A percentile compares a stretch with the other conserved stretches of the same genome.
Conservation (phyloP, 306 rosid genomes). For the Glycine tomentella region DNA sequence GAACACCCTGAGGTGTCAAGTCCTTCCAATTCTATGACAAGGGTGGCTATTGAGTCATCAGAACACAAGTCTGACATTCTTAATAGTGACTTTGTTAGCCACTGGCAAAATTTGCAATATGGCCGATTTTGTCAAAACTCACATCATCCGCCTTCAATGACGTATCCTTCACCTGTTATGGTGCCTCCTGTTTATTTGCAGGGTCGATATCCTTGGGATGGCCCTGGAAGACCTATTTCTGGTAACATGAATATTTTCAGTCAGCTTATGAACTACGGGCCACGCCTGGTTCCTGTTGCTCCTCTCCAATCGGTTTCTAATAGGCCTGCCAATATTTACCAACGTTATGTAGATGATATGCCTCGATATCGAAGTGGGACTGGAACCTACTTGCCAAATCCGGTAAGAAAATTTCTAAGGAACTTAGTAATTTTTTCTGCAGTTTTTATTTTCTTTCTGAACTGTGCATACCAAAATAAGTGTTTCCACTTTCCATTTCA, state of each 20-base stretch:
- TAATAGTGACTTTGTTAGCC: slow-evolving; percentile 82
- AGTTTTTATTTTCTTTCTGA: neutral
- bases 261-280: slow-evolving; percentile 74
- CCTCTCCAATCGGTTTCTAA: slow-evolving; percentile 75
- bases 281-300: slow-evolving; percentile 75
- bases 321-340: slow-evolving; percentile 79
- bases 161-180: slow-evolving; percentile 65
- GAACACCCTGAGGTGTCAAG: slow-evolving; percentile 64
- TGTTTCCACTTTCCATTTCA: slow-evolving; percentile 21
- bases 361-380: slow-evolving; percentile 95
- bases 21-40: slow-evolving; percentile 60
- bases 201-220: slow-evolving; percentile 91
- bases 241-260: slow-evolving; percentile 60
- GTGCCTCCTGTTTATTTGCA: slow-evolving; percentile 84
- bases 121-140: slow-evolving; percentile 82
- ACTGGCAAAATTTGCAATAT: slow-evolving; percentile 80
- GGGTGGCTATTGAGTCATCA: slow-evolving; percentile 57
- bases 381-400: slow-evolving; percentile 95
- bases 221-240: slow-evolving; percentile 90
- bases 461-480: neutral
- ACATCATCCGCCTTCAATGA: slow-evolving; percentile 56
- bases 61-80: slow-evolving; percentile 82
- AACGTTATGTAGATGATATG: slow-evolving; percentile 76
- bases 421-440: slow-evolving; percentile 19
- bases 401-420: slow-evolving; percentile 69